These are phyloP conservation scores for Termitomyces eurrhizus DNA, from an alignment of 768 basidiomycete species.

Conservation along the genomic window DNA sequence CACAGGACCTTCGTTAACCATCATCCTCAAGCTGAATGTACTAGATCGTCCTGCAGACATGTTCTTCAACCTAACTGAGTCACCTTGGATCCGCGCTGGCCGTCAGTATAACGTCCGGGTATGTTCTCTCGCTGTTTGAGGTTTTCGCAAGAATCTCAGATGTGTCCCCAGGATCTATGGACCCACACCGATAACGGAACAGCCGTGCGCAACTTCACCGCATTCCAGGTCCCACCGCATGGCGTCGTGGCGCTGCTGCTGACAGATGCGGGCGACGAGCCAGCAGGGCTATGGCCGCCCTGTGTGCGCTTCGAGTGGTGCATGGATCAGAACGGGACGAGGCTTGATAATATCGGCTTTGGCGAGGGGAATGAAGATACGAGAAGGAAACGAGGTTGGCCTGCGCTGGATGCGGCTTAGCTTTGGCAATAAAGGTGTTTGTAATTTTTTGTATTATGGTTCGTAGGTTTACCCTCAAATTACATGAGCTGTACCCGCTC, in stretches of 20 bases:
- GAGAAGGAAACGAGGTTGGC: constrained; percentile 2
- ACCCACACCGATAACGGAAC: constrained; percentile 70
- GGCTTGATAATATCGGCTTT: constrained; percentile 17
- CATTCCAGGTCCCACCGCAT: constrained; percentile 53
- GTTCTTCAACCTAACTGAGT: constrained; percentile 61
- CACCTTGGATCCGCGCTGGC: constrained; percentile 63
- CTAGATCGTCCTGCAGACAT: constrained; percentile 48
- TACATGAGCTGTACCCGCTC: background rate
- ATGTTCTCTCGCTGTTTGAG: constrained; percentile 14
- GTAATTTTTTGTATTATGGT: background rate
- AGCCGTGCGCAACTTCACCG: constrained; percentile 56
- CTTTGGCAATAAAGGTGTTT: background rate
- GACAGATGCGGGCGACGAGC: constrained; percentile 66
- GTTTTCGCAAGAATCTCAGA: background rate
- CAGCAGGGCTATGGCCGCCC: constrained; percentile 50
- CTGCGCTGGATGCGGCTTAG: background rate
- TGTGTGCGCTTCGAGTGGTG: constrained; percentile 61
- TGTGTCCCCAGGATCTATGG: constrained; percentile 60
- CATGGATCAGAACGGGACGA: constrained; percentile 56
- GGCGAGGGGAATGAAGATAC: constrained; percentile 9
- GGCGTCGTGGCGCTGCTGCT: constrained; percentile 67
- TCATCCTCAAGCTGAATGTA: constrained; percentile 47
- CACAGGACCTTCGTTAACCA: background rate
- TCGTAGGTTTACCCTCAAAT: background rate
- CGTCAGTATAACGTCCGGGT: constrained; percentile 60